Evolutionary conservation across 768 basidiomycete species (phyloP), one percentile per base, ranked within the genome.

Genomic region (Amanita subjunquillea): DNA sequence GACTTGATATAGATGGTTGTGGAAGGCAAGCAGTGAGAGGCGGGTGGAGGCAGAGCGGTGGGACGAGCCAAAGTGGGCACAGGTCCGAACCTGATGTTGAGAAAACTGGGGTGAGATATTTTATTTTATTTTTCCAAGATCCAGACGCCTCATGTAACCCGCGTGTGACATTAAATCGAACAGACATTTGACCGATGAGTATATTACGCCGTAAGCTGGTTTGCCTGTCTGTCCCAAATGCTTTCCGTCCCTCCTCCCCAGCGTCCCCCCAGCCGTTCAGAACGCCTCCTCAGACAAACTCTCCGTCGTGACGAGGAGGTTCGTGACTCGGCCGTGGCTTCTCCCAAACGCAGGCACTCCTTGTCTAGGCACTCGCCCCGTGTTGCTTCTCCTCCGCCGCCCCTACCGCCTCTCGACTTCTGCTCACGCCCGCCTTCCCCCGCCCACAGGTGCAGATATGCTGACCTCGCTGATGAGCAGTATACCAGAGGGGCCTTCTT

Each of bases 261-360:
- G 15, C 70, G 73, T 46, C 71, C 78, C 0, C 67, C 77, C 0
- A 76, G 75, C 34, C 71, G 78, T 51, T 79, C 78, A 3, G 76
- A 82, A 58, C 70, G 72, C 8, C 72, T 83, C 43, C 69, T 83
- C 46, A 69, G 80, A 48, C 74, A 81, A 56, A 73, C 81, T 8
- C 72, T 83, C 50, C 64, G 69, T 27, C 69, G 76, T 44, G 80
- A 71, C 58, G 76, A 72, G 44, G 51, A 67, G 64, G 69, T 57
- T 44, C 32, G 42, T 48, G 45, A 36, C 44, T 34, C 36, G 17
- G 34, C 13, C 9, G 17, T 36, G 25, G 5, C 52, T 30, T 37
- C 38, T 17, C 44, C 50, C 4, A 17, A 50, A 4, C 42, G 48
- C 22, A 52, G 22, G 30, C 10, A 38, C 5, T 45, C 42, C 7